phyloP scores from a whole-genome alignment of 441 rosid genomes.

The Kokia cookei region DNA sequence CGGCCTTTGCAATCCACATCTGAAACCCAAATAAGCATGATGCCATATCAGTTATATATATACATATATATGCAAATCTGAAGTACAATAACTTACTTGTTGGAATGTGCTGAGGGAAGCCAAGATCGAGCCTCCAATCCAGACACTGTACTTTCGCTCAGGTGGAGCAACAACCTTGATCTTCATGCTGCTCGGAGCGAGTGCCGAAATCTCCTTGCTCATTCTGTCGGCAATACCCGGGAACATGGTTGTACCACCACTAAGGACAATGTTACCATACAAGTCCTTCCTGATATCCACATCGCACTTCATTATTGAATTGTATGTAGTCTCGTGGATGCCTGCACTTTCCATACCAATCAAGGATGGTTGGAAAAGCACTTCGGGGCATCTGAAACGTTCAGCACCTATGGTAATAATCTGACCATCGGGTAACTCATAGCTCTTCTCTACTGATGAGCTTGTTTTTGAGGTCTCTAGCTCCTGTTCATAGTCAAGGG shows the following conservation, averaged over 20 bases:
- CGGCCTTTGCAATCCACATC: slow-evolving; percentile 91
- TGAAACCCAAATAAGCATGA: slow-evolving; percentile 6
- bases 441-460: slow-evolving; percentile 69
- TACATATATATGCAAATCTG: neutral
- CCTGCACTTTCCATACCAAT: slow-evolving; percentile 81
- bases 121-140: slow-evolving; percentile 77
- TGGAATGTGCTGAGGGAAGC: slow-evolving; percentile 87
- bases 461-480: slow-evolving; percentile 64
- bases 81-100: slow-evolving; percentile 40
- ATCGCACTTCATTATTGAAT: slow-evolving; percentile 73
- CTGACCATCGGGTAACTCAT: slow-evolving; percentile 68
- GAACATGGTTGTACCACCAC: slow-evolving; percentile 82
- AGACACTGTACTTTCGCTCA: slow-evolving; percentile 73
- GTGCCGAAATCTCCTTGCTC: slow-evolving; percentile 74
- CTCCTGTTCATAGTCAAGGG: slow-evolving; percentile 75
- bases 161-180: slow-evolving; percentile 79
- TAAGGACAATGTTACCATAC: slow-evolving; percentile 68
- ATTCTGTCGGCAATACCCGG: slow-evolving; percentile 72
- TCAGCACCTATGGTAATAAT: slow-evolving; percentile 77
- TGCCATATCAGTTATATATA: neutral
- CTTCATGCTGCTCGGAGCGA: slow-evolving; percentile 80
- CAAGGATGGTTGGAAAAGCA: slow-evolving; percentile 77
- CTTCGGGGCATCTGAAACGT: slow-evolving; percentile 80
- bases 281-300: slow-evolving; percentile 77
- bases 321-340: slow-evolving; percentile 67